phyloP scores from a whole-genome alignment of 2,329 filamentous ascomycete genomes.

The Chlorencoelia australis region DNA sequence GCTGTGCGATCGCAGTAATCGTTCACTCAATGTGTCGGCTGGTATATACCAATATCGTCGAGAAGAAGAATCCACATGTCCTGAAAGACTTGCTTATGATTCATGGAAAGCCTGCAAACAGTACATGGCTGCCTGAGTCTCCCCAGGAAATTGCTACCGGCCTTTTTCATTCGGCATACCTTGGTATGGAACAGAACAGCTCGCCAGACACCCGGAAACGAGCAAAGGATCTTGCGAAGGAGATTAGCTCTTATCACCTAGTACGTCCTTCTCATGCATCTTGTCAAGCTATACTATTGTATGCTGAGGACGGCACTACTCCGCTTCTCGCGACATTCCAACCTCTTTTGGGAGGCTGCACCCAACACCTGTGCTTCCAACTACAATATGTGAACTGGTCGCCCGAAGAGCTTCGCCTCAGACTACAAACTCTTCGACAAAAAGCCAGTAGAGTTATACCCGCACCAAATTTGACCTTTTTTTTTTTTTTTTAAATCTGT shows the following conservation, averaged over 20 bases:
- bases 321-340: no score
- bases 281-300: no score
- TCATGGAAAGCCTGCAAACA: slow-evolving; percentile 36
- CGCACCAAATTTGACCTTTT: no score
- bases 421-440: no score
- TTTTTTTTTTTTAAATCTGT: no score
- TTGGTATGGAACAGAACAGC: slow-evolving; percentile 53
- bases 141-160: slow-evolving; percentile 47
- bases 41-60: slow-evolving; percentile 41
- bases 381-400: no score
- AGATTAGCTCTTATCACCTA: slow-evolving; percentile 64
- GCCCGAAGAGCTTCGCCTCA: no score
- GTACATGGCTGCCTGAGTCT: slow-evolving; percentile 30
- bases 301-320: no score
- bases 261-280: no score
- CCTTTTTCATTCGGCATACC: slow-evolving; percentile 56
- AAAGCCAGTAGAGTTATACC: no score
- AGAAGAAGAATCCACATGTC: slow-evolving; percentile 40
- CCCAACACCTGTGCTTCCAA: no score
- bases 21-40: slow-evolving; percentile 33
- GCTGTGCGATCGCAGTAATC: neutral
- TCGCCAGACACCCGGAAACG: slow-evolving; percentile 52
- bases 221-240: slow-evolving; percentile 47
- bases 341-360: no score
- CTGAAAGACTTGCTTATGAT: slow-evolving; percentile 41